Percentiles rank a stretch among this genome's conserved stretches.
These are phyloP conservation scores for Leucoagaricus sp. DNA, from an alignment of 1,284 basidiomycete genomes.

Conservation along the genomic window DNA sequence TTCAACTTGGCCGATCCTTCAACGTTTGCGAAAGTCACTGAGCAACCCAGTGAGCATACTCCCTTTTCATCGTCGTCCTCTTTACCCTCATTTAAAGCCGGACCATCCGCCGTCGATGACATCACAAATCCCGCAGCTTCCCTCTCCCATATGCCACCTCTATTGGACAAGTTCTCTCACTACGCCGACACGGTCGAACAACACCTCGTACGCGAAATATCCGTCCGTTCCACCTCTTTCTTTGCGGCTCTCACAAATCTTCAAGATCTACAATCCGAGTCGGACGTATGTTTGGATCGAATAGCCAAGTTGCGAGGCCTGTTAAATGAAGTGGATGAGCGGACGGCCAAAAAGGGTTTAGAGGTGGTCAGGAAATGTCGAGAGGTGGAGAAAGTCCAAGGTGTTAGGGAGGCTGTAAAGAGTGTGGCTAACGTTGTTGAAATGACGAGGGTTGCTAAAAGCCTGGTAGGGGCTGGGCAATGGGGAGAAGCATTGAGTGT, in stretches of 20 bases:
- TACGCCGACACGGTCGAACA: slow-evolving; percentile 95
- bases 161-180: slow-evolving; percentile 92
- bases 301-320: slow-evolving; percentile 75
- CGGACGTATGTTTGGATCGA: slow-evolving; percentile 77
- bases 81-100: background rate
- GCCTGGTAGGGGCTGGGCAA: slow-evolving; percentile 78
- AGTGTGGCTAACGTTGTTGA: slow-evolving; percentile 75
- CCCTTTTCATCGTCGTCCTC: background rate
- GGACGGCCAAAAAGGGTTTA: slow-evolving; percentile 77
- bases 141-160: slow-evolving; percentile 66
- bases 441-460: slow-evolving; percentile 69
- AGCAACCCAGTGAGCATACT: slow-evolving; percentile 38
- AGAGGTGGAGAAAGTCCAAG: slow-evolving; percentile 59
- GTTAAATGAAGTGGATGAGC: slow-evolving; percentile 77
- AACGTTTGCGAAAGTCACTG: slow-evolving; percentile 84
- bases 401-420: slow-evolving; percentile 63
- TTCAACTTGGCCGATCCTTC: slow-evolving; percentile 89
- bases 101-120: slow-evolving; percentile 19
- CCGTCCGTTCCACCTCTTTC: slow-evolving; percentile 88
- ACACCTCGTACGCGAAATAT: slow-evolving; percentile 93
- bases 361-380: slow-evolving; percentile 70
- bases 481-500: slow-evolving; percentile 83
- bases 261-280: slow-evolving; percentile 90
- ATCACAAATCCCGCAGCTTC: slow-evolving; percentile 53
- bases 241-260: slow-evolving; percentile 95